Conservation (phyloP, 2,329 filamentous ascomycete genomes). For the Fusarium keratoplasticum region DNA sequence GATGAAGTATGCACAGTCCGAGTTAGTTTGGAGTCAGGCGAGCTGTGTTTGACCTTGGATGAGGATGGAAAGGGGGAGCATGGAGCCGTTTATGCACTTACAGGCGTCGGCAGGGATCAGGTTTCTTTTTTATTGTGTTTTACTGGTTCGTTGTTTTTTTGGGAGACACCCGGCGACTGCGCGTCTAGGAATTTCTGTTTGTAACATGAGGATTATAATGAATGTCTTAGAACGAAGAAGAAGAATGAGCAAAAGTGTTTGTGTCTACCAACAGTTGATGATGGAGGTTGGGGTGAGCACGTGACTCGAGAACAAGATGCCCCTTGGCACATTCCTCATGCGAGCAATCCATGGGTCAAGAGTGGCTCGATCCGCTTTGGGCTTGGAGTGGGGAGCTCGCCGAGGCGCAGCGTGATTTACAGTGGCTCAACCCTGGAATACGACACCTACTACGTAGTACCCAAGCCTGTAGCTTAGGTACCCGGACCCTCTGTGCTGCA, state of each 20-base stretch:
- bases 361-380: constrained; percentile 25
- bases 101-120: constrained; percentile 42
- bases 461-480: constrained; percentile 16
- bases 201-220: constrained; percentile 41
- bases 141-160: constrained; percentile 22
- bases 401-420: constrained; percentile 42
- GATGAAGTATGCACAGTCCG: constrained; percentile 26
- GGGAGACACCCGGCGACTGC: constrained; percentile 36
- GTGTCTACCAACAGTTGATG: neutral
- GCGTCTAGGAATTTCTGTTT: constrained; percentile 39
- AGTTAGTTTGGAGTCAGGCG: constrained; percentile 40
- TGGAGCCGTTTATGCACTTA: constrained; percentile 45
- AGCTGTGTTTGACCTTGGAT: constrained; percentile 32
- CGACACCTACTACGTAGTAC: constrained; percentile 12
- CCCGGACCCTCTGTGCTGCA: neutral
- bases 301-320: constrained; percentile 29
- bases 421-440: constrained; percentile 36
- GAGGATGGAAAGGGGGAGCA: constrained; percentile 36
- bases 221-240: constrained; percentile 35
- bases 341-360: constrained; percentile 4
- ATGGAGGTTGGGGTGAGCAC: constrained; percentile 18
- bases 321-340: constrained; percentile 15
- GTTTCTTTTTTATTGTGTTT: constrained; percentile 29
- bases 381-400: constrained; percentile 30
- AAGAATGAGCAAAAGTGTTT: constrained; percentile 1